phyloP scores from a whole-genome alignment of 2,329 filamentous ascomycete species.

The Epichloe bromicola region DNA sequence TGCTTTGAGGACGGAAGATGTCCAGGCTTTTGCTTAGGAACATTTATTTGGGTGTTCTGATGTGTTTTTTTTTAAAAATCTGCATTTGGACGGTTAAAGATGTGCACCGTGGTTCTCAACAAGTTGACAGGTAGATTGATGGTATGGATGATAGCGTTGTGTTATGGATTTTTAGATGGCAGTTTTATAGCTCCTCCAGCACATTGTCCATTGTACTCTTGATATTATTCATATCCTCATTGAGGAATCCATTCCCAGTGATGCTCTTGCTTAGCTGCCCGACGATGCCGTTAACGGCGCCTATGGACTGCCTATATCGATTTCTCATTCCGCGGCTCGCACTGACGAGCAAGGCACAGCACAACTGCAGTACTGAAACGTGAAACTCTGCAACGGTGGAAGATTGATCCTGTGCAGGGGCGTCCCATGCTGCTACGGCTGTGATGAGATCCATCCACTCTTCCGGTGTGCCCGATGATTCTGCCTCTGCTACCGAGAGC shows the following conservation, averaged over 20 bases:
- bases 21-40: neutral
- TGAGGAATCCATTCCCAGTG: constrained; percentile 16
- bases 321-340: constrained; percentile 32
- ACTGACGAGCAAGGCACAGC: constrained; percentile 35
- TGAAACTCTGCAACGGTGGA: constrained; percentile 33
- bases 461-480: constrained; percentile 31
- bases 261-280: constrained; percentile 25
- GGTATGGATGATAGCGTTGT: too few relatives aligned
- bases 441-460: constrained; percentile 46
- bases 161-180: too few relatives aligned
- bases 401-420: constrained; percentile 18
- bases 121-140: too few relatives aligned
- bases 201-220: constrained; percentile 14
- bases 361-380: constrained; percentile 42
- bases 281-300: constrained; percentile 36
- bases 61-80: too few relatives aligned
- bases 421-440: constrained; percentile 33
- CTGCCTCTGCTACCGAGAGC: constrained; percentile 36
- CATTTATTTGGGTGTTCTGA: too few relatives aligned
- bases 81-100: too few relatives aligned
- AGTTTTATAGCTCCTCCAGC: neutral
- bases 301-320: constrained; percentile 38
- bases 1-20: neutral
- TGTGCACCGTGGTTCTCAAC: too few relatives aligned
- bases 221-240: constrained; percentile 34